phyloP scores from a whole-genome alignment of 108 stramenopile genomes.

The Pseudonitzschia multiseries region DNA sequence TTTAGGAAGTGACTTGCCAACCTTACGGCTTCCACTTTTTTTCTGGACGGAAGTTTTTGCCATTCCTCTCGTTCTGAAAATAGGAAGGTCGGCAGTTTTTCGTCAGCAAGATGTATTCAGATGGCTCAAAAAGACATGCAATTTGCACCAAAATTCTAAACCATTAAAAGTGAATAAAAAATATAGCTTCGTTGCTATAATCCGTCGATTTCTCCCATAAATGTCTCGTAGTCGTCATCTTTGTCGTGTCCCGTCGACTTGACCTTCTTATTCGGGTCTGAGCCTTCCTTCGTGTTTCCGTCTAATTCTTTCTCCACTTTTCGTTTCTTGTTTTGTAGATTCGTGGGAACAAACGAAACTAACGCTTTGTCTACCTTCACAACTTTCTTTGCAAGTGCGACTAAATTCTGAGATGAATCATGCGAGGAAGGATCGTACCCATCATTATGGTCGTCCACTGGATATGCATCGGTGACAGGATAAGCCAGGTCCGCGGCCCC shows the following conservation, averaged over 20 bases:
- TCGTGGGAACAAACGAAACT: constrained; percentile 70
- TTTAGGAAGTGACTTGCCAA: too few species aligned
- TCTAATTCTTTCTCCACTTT: constrained; percentile 12
- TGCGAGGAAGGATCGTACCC: constrained; percentile 1
- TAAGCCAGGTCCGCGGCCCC: constrained; percentile 15
- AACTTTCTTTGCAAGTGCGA: constrained; percentile 40
- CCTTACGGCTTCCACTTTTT: too few species aligned
- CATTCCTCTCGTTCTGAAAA: too few species aligned
- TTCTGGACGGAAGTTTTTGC: too few species aligned
- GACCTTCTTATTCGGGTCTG: background rate
- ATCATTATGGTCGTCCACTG: constrained; percentile 7
- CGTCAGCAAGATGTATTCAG: too few species aligned
- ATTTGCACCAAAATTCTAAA: background rate
- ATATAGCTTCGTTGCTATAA: constrained; percentile 1
- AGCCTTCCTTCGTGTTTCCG: background rate
- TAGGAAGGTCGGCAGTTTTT: too few species aligned
- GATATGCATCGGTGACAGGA: constrained; percentile 39
- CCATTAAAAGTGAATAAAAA: background rate
- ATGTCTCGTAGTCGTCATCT: constrained; percentile 54
- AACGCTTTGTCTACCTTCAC: constrained; percentile 73
- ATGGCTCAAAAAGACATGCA: background rate
- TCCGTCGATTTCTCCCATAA: constrained; percentile 45
- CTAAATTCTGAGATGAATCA: background rate
- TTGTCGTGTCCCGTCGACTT: constrained; percentile 14
- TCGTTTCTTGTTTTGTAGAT: constrained; percentile 46